Base-by-base conservation (phyloP, 169 alveolate genomes). In the Cystoisospora suis region DNA sequence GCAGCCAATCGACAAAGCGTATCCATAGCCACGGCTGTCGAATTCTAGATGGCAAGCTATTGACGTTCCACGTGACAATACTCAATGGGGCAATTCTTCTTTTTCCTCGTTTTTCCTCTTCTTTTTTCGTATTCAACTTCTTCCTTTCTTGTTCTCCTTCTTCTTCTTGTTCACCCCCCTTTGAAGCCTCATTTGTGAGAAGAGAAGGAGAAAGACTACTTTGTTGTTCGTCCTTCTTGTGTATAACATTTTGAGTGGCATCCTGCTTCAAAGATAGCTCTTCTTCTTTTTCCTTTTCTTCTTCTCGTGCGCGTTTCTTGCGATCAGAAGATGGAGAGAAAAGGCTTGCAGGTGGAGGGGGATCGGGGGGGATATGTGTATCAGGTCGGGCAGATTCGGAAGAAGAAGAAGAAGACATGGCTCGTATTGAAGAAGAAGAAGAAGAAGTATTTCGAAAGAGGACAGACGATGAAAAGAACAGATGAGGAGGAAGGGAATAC, bases 1-100 rank as follows among this genome's bases (percentile, higher is more conserved):
- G 83, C 23, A 72, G 58, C 15, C 15, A 72, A 9, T 38, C 34
- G 34, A 38, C 15, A 38, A 72, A 72, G 58, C 17, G 32, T 2
- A 34, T 23, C 83, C 83, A 72, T 38, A 40, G 83, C 47, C 53
- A 53, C 29, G n/a, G 6, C 58, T 72, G 58, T 32, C 83, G 83
- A 7, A 72, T 40, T 6, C 83, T n/a, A 3, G 83, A 9, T 0
- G 83, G 42, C 34, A 72, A 3, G 32, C 83, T 72, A 53, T 72
- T 72, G 58, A 72, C 83, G 32, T 72, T 72, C 83, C 83, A 72
- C 42, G 83, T 38, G 83, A 34, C 46, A 17, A 72, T 72, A 38
- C 83, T 72, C 83, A 40, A 38, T 5, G 83, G 83, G 36, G 83
- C 53, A 15, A 15, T 53, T 53, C 65, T 53, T 23, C 65, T 53